These are phyloP conservation scores for Deinandra increscens DNA, from an alignment of 129 eudicot genomes.

Conservation along the genomic window DNA sequence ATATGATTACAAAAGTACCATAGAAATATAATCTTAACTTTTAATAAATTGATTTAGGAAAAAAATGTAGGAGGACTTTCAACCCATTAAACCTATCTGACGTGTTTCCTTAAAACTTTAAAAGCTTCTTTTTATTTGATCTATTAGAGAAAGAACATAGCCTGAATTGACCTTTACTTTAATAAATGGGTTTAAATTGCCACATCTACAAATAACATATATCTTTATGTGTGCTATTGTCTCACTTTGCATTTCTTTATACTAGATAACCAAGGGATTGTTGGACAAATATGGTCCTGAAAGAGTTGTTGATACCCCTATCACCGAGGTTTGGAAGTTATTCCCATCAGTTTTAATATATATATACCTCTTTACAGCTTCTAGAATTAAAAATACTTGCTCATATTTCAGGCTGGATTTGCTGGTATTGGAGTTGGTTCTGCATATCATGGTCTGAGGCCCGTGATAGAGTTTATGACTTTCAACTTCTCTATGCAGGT, in stretches of 20 bases:
- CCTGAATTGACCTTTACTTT: background rate
- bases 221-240: constrained; percentile 3
- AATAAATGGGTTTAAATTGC: constrained; percentile 4
- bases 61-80: no score
- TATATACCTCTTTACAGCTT: constrained; percentile 20
- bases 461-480: constrained; percentile 81
- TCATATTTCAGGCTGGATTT: constrained; percentile 72
- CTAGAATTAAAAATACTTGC: background rate
- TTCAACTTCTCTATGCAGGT: constrained; percentile 96
- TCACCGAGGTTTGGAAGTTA: constrained; percentile 57
- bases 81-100: no score
- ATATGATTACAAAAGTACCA: background rate
- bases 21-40: background rate
- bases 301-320: constrained; percentile 82
- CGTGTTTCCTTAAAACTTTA: no score
- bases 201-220: background rate
- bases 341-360: constrained; percentile 6
- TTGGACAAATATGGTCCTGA: constrained; percentile 78
- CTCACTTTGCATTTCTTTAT: constrained; percentile 4
- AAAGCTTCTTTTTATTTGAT: no score
- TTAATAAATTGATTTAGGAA: no score
- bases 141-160: background rate
- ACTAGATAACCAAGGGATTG: constrained; percentile 69
- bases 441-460: constrained; percentile 66
- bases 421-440: constrained; percentile 86